phyloP scores from a whole-genome alignment of 2,329 filamentous ascomycete genomes.

The Cladosporium sp. region DNA sequence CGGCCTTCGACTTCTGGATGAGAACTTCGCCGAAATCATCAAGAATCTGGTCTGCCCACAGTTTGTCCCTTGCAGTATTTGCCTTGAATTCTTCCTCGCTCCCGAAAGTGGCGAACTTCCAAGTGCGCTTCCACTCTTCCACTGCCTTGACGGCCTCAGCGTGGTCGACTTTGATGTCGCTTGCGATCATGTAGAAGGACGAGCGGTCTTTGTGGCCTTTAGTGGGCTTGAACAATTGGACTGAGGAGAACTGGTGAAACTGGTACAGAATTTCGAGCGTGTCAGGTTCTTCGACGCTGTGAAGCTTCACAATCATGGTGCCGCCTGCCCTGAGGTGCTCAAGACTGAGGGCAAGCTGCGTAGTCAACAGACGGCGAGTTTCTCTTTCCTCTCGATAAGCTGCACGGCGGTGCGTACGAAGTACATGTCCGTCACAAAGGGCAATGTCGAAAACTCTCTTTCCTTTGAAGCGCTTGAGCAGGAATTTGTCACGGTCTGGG shows the following conservation, averaged over 20 bases:
- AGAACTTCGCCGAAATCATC: neutral
- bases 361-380: neutral
- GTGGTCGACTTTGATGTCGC: neutral
- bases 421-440: neutral
- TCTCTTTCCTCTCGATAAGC: neutral
- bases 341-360: neutral
- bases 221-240: neutral
- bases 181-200: neutral
- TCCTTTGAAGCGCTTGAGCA: neutral
- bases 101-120: neutral
- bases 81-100: neutral
- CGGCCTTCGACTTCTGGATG: neutral
- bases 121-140: neutral
- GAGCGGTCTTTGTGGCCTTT: neutral
- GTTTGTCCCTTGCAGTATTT: neutral
- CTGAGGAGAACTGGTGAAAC: neutral
- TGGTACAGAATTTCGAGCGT: neutral
- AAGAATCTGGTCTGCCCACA: neutral
- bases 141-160: neutral
- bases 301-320: neutral
- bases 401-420: neutral
- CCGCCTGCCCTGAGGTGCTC: neutral
- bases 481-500: neutral
- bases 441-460: neutral
- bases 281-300: neutral